Evolutionary conservation across 2,329 filamentous ascomycete species (phyloP).

Genomic region (Pseudonectria buxi): DNA sequence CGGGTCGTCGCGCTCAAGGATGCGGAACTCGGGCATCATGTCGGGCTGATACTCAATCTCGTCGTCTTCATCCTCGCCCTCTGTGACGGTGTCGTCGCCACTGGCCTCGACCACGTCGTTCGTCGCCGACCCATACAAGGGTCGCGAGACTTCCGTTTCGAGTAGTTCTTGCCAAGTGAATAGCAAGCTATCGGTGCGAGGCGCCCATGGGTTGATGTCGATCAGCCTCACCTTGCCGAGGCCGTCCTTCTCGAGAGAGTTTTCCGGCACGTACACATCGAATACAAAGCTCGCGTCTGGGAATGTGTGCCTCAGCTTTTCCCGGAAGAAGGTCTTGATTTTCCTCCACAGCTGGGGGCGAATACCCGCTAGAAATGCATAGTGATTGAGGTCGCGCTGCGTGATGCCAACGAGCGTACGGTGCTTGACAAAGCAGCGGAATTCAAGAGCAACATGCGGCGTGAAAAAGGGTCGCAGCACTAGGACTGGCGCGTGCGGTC

Average conservation of each 20-base stretch:
- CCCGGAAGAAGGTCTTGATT: conserved; percentile 71
- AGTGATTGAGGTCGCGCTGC: conserved; percentile 87
- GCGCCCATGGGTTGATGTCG: conserved; percentile 93
- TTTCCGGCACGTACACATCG: conserved; percentile 83
- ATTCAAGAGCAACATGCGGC: conserved; percentile 86
- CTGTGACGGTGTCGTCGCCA: conserved; percentile 30
- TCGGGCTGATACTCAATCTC: conserved; percentile 47
- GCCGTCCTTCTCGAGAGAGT: conserved; percentile 44
- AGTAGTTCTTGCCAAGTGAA: conserved; percentile 89
- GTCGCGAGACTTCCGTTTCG: conserved; percentile 56
- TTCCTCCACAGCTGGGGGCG: conserved; percentile 58
- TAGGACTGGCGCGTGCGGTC: conserved; percentile 64
- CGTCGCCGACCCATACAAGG: conserved; percentile 43
- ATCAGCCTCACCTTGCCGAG: conserved; percentile 76
- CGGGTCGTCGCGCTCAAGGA: conserved; percentile 78
- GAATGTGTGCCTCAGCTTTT: conserved; percentile 68
- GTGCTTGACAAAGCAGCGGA: conserved; percentile 88
- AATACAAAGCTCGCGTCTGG: conserved; percentile 80
- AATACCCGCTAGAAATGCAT: conserved; percentile 66
- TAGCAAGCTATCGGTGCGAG: conserved; percentile 77
- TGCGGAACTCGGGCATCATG: conserved; percentile 68
- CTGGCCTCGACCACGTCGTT: conserved; percentile 27
- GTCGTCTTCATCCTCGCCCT: conserved; percentile 32
- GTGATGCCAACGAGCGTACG: conserved; percentile 73
- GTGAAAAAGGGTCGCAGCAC: conserved; percentile 84